These are phyloP conservation scores for Golubevia sp. DNA, from an alignment of 1,284 basidiomycete species.

Conservation along the genomic window DNA sequence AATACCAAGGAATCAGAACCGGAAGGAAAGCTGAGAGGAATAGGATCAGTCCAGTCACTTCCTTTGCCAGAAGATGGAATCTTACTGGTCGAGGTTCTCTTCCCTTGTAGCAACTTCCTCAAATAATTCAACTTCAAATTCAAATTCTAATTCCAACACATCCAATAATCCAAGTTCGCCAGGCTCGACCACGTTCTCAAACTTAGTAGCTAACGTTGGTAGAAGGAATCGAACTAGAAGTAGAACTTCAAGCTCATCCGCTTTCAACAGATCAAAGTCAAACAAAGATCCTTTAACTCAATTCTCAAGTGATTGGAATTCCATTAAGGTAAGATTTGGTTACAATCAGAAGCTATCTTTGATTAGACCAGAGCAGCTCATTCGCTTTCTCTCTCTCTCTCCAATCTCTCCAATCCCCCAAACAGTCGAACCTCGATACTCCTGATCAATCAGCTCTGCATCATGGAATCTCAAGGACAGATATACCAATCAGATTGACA, in stretches of 20 bases:
- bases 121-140: neutral
- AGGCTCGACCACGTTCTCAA: neutral
- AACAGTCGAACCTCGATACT: constrained; percentile 14
- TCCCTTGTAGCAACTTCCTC: neutral
- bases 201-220: neutral
- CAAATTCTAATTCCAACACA: neutral
- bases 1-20: too few relatives aligned
- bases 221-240: neutral
- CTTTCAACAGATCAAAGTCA: neutral
- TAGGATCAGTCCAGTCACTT: too few relatives aligned
- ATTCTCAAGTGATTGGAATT: neutral
- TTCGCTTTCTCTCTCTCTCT: too few relatives aligned
- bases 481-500: constrained; percentile 30
- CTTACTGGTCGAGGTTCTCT: neutral
- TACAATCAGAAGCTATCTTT: too few relatives aligned
- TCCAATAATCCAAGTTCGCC: neutral
- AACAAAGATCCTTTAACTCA: neutral
- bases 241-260: neutral
- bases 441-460: constrained; percentile 41
- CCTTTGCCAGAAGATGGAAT: neutral
- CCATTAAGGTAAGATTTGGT: neutral
- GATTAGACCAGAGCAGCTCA: too few relatives aligned
- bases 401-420: too few relatives aligned
- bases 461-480: constrained; percentile 39
- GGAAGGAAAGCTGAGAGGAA: too few relatives aligned